Base-by-base conservation (phyloP, 2,329 filamentous ascomycete genomes). In the Hymenoscyphus salicellus region DNA sequence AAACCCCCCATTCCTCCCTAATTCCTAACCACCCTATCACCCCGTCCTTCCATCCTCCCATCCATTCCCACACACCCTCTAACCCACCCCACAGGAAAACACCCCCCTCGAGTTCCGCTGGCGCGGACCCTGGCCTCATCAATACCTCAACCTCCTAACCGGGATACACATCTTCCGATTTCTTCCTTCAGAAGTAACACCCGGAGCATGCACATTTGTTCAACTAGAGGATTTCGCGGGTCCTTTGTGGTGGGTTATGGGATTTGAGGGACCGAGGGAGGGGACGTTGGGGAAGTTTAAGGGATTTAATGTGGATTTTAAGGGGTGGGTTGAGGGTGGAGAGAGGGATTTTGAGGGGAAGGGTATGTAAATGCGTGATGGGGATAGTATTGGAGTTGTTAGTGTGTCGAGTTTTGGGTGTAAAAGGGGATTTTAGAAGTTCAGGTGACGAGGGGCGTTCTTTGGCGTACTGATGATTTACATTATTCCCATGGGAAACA, bases 71-170 rank as follows among this genome's bases (percentile, higher is more conserved):
- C 41, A n/a, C 41, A n/a, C 41, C 16, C 41, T 14, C 41, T 49
- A 23, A 49, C 43, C n/a, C n/a, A 49, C 3, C 10, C n/a, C n/a
- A 1, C 16, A 46, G 58, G n/a, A 26, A 61, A 61, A 55, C 16
- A 43, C 28, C n/a, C 16, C 59, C 43, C 49, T 10, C 10, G 41
- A 33, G 26, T 55, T 61, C 46, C 43, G 46, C n/a, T 61, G 59
- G 59, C 59, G 59, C 30, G 59, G 59, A 20, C 59, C 59, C 30
- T 61, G 59, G 59, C 59, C 59, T 0, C 32, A 55, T 6, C 8
- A 32, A 36, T 61, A 61, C 59, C n/a, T 61, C 43, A 61, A 55
- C 20, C 59, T 61, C n/a, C 43, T 61, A n/a, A 26, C n/a, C 28
- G 59, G 59, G 11, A 32, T 36, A 2, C 59, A 61, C n/a, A 55